phyloP scores from a whole-genome alignment of 176 grass and related monocot species.

The Hordeum marinum region DNA sequence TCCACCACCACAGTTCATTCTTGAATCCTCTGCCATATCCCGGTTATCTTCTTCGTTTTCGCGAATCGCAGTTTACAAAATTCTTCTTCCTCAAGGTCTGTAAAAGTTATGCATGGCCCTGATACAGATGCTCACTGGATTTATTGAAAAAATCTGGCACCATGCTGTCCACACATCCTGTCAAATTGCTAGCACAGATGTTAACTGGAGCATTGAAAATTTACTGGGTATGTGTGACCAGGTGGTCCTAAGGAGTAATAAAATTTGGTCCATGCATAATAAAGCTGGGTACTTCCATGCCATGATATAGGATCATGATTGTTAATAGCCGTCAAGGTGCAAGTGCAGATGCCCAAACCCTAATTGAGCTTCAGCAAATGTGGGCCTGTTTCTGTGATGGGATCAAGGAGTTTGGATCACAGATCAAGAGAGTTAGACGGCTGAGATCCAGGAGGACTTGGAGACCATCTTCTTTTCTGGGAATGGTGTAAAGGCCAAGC shows the following conservation, averaged over 20 bases:
- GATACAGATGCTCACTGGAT: neutral
- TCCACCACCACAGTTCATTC: constrained; percentile 10
- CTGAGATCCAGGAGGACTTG: neutral
- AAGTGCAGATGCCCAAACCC: constrained; percentile 21
- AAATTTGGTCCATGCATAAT: neutral
- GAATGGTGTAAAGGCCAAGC: constrained; percentile 42
- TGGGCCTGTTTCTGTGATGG: constrained; percentile 25
- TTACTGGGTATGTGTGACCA: constrained; percentile 6
- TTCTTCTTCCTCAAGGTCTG: neutral
- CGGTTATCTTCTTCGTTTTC: neutral
- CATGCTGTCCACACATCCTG: neutral
- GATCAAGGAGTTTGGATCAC: constrained; percentile 4
- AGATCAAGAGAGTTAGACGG: neutral
- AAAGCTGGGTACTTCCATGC: neutral
- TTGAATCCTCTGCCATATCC: neutral
- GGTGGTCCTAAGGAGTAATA: neutral
- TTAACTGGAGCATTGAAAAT: neutral
- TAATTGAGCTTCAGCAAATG: neutral
- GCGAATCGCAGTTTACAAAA: neutral
- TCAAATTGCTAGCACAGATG: neutral
- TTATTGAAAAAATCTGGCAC: neutral
- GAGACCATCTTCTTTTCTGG: constrained; percentile 7
- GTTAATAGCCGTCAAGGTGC: constrained; percentile 1
- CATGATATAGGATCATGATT: neutral
- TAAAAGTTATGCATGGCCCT: neutral